A percentile compares a stretch with the other conserved stretches of the same genome.
These are phyloP conservation scores for Backusella liffmaniae DNA, from an alignment of 192 early-diverging fungal genomes.

Conservation along the genomic window DNA sequence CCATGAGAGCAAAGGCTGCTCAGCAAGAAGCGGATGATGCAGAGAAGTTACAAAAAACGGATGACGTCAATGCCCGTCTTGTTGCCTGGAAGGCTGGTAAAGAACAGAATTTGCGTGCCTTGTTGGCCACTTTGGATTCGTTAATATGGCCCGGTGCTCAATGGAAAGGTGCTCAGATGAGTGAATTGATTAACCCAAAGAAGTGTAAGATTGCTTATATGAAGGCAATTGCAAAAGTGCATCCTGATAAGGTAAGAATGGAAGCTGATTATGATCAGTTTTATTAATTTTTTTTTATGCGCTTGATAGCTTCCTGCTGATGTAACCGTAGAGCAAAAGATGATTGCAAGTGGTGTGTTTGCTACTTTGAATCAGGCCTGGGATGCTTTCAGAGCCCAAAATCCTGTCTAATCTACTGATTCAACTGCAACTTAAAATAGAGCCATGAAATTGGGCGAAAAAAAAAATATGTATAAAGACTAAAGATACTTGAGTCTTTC, in stretches of 20 bases:
- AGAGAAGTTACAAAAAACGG: conserved; percentile 69
- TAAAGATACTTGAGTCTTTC: not conserved
- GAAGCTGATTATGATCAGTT: not conserved
- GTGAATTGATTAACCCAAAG: conserved; percentile 79
- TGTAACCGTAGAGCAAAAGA: conserved; percentile 72
- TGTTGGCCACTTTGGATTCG: conserved; percentile 76
- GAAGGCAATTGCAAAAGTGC: conserved; percentile 87
- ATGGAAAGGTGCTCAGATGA: conserved; percentile 77
- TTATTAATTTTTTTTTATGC: not conserved
- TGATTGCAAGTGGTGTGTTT: conserved; percentile 90
- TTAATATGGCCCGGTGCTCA: conserved; percentile 76
- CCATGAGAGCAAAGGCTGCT: conserved; percentile 71
- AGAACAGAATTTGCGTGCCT: conserved; percentile 86
- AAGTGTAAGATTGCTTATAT: conserved; percentile 94
- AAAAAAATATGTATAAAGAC: not conserved
- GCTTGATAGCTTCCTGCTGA: conserved; percentile 43
- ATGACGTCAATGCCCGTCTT: conserved; percentile 77
- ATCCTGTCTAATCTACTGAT: conserved; percentile 32
- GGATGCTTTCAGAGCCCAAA: conserved; percentile 89
- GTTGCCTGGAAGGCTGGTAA: conserved; percentile 82
- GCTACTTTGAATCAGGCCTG: conserved; percentile 88
- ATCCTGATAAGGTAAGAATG: conserved; percentile 86
- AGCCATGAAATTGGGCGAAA: not conserved
- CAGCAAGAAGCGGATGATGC: conserved; percentile 74
- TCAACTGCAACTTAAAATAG: not conserved